Evolutionary conservation across 1,284 basidiomycete genomes (phyloP), one percentile per base, ranked within the genome.

Genomic region (Ceratobasidium sp.): DNA sequence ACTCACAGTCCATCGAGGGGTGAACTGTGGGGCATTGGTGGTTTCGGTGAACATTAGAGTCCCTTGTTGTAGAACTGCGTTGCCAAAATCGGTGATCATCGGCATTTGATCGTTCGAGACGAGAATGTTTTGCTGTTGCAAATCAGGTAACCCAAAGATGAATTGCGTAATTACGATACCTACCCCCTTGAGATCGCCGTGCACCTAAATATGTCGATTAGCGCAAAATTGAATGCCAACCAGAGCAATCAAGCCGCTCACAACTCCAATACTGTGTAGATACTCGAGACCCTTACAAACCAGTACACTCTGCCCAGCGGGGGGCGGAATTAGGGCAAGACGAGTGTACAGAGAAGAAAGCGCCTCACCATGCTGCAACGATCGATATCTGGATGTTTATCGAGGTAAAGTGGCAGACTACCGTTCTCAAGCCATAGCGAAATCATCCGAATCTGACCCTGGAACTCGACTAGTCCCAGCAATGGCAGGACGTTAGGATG

Each of bases 171-270:
- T 35, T 30, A 6, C 4, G 8, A 10, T 20, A 18, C 48, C 3
- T 68, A 68, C 66, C 4, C 66, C 44, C 35, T 68, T 68, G 2
- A 68, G 27, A 38, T 68, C 66, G 4, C 66, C 66, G 46, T 68
- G 66, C 1, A 68, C 20, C 66, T 68, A 52, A 14, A 6, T 14
- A 46, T 41, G 38, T 8, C 10, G 55, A 20, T 33, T 6, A 62
- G 60, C n/a, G 2, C 7, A 33, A 4, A 7, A 30, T 20, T 38
- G 33, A 3, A 38, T 38, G 2, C 7, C 2, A 14, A 50, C 2
- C 5, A 16, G 4, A 16, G 30, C 44, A 3, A 30, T 30, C 38
- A 65, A 23, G 46, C 12, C 27, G 20, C 66, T 68, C 27, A 54
- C 66, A 5, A 68, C 44, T 3, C 23, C 23, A 8, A 10, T n/a